Evolutionary conservation across 2,329 filamentous ascomycete genomes (phyloP), one percentile per base, ranked within the genome.

Genomic region (Cryphonectria nitschkei): DNA sequence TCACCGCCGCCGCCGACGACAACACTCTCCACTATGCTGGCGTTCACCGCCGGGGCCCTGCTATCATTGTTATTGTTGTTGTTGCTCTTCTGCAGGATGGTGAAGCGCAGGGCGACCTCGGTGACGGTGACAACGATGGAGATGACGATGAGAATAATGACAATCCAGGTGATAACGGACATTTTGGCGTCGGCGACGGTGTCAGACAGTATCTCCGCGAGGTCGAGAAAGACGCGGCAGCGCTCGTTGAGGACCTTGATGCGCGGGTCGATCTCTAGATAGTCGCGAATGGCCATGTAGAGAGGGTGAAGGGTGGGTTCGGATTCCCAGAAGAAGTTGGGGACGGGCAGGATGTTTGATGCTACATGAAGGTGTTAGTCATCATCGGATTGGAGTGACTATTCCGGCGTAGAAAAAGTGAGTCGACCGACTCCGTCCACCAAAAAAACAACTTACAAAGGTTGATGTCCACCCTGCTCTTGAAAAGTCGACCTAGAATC

Each of bases 241-340:
- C 96, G 92, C 82, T 98, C 96, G 81, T 99, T 99, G 74, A 99
- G 91, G 34, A 98, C 95, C 81, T 97, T 94, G 79, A 97, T 97
- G 68, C 96, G 93, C 9, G 92, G 94, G 78, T 97, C 95, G 80
- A 99, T 98, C 79, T 99, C 96, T 72, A 99, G 91, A 79, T 99
- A 99, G 80, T 98, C 96, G 76, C 96, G 93, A 66, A 98, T 94
- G 72, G 95, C 96, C 71, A 90, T 91, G 83, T 99, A 99, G 39
- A 99, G 90, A 0, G 96, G 96, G 79, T 98, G 94, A 0, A 99
- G 87, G 0, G 94, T 98, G 26, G 96, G 96, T 79, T 99, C 96
- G 14, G 93, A 93, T 80, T 98, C 95, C 96, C 96, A 99, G 86
- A 98, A 97, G 86, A 98, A 98, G 79, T 95, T 97, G 72, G 95